A percentile compares a stretch with the other conserved stretches of the same genome.
phyloP scores from a whole-genome alignment of 257 asterid genomes.

The Nicotiana obtusifolia region DNA sequence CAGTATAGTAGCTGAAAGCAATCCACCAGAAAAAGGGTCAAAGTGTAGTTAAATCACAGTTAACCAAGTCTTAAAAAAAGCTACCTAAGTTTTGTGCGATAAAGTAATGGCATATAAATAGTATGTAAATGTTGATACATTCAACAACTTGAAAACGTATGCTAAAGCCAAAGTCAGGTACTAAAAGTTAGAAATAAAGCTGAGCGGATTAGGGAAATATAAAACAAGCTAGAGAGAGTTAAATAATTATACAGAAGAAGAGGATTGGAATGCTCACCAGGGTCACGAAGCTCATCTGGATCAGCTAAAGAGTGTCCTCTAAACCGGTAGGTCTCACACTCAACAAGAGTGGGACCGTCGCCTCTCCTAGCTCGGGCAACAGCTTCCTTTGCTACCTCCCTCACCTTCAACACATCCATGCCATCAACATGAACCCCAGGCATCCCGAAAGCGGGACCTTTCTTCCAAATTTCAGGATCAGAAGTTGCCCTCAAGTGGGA shows the following conservation, averaged over 20 bases:
- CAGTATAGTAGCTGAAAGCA: not conserved
- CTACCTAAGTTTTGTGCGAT: not conserved
- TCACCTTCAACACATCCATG: slow-evolving; percentile 96
- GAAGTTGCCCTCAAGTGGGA: slow-evolving; percentile 98
- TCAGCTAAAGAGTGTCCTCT: slow-evolving; percentile 99
- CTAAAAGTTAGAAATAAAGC: not conserved
- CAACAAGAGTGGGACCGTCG: slow-evolving; percentile 93
- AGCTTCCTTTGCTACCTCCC: slow-evolving; percentile 96
- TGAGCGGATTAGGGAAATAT: not conserved
- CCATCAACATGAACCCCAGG: slow-evolving; percentile 98
- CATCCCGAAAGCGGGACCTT: slow-evolving; percentile 99
- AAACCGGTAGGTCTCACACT: slow-evolving; percentile 94
- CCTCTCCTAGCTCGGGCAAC: slow-evolving; percentile 88
- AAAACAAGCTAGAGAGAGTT: not conserved
- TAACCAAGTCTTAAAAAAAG: not conserved
- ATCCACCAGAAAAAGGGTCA: not conserved
- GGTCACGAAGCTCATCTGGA: slow-evolving; percentile 99
- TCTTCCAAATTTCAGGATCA: slow-evolving; percentile 92
- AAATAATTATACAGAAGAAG: not conserved
- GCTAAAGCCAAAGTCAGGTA: not conserved
- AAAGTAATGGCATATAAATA: not conserved
- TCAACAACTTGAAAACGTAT: not conserved
- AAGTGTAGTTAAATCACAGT: not conserved
- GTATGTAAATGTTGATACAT: not conserved
- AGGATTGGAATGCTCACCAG: slow-evolving; percentile 44